Evolutionary conservation across 495 filamentous ascomycete species (phyloP), one percentile per base, ranked within the genome.

Genomic region (Podospora anserina): DNA sequence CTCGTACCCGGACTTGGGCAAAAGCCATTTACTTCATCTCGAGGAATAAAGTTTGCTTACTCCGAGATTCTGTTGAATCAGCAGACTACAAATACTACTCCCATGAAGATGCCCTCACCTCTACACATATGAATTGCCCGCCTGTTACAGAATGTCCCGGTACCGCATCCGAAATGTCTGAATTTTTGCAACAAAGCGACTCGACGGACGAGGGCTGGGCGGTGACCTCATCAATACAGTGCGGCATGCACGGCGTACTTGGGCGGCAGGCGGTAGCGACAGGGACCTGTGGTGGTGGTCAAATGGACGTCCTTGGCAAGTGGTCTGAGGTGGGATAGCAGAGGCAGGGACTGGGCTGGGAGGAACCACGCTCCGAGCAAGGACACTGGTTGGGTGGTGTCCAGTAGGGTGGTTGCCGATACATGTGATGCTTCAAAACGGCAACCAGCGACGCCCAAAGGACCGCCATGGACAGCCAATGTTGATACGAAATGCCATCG

Each of bases 141-240:
- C 39, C 15, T 49, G 39, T 49, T 5, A 49, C 39, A 49, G 39
- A 49, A 49, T 49, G 6, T 49, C 39, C 39, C 39, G 39, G 39
- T 49, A 49, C 39, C 39, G 39, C 15, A 49, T 49, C 39, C 39
- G 39, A 49, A 49, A 49, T 49, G 39, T 49, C 1, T 49, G 39
- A 49, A 49, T 49, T 49, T 49, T 49, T 49, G 39, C 39, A 49
- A 49, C 15, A 5, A 49, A 49, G 39, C 39, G 39, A 49, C 39
- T 49, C 39, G 39, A 11, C 15, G 39, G 39, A 16, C 39, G 55
- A 49, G 16, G 55, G 28, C 54, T 62, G 44, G 55, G 32, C 20
- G 32, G 70, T 71, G 70, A 71, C 70, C 67, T 71, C 70, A 71
- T 71, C 58, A 15, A 63, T 64, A 71, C 70, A 69, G 70, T 71